Evolutionary conservation across 2,329 filamentous ascomycete species (phyloP), one percentile per base, ranked within the genome.

Genomic region (Pestalotiopsis sp.): DNA sequence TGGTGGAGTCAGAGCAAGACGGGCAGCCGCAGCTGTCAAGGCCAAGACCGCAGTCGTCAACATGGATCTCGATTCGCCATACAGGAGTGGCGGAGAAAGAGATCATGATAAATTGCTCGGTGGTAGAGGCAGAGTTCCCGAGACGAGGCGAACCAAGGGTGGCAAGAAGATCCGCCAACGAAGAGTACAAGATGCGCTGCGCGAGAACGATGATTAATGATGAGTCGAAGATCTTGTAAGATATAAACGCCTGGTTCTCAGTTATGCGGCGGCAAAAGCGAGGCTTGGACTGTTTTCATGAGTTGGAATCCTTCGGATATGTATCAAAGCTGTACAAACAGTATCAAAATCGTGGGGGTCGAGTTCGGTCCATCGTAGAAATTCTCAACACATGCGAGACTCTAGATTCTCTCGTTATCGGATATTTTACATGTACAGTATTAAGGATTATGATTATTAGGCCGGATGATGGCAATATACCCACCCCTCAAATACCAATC

Each of bases 1-100:
- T 52, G 83, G 83, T 4, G 84, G 82, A 3, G 82, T 85, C 64
- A 79, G 84, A 55, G 78, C 82, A 14, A 75, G 75, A 63, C 5
- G 72, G 52, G 78, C 73, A 2, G 70, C 68, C 62, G 9, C 71
- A 56, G 78, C 73, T 2, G 70, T 66, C 22, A 68, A 67, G 17
- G 64, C 64, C 66, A 75, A 77, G 65, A 79, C 77, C 64, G 83
- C 79, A 73, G 80, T 81, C 59, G 79, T 85, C n/a, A 74, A 79
- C 52, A 68, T 83, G n/a, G 74, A 76, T 4, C 75, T 77, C 14
- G 75, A 81, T 57, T 65, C 71, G 35, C 66, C 83, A 24, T 74
- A 81, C 52, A 79, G 77, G 10, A 78, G 81, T 2, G 74, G 71
- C 13, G 81, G 82, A 75, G 80, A 76, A 74, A 40, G 44, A 20